Percentiles rank a stretch among this genome's conserved stretches.
phyloP scores from a whole-genome alignment of 441 rosid genomes.

The Manihot esculenta region DNA sequence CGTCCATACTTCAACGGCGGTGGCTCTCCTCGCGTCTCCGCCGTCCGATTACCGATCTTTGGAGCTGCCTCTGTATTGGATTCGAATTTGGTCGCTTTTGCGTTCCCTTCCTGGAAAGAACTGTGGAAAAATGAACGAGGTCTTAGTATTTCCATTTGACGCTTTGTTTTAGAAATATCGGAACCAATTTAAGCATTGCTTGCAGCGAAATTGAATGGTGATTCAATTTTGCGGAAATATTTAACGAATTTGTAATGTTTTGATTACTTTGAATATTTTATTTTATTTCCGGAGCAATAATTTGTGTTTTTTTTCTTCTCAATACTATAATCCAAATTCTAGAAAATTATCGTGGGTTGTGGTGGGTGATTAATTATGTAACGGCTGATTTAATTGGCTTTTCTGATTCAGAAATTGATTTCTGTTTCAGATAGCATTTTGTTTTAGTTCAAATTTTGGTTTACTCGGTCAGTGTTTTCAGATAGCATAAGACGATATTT shows the following conservation, averaged over 20 bases:
- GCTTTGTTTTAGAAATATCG: background rate
- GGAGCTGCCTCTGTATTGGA: constrained; percentile 7
- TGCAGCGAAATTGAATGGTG: background rate
- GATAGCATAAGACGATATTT: background rate
- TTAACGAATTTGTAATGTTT: background rate
- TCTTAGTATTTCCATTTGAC: background rate
- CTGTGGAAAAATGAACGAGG: background rate
- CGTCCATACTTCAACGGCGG: constrained; percentile 8
- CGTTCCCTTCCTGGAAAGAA: background rate
- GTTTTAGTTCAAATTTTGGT: background rate
- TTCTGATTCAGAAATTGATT: background rate
- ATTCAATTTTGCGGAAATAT: background rate
- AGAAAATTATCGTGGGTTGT: background rate
- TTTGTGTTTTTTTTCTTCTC: background rate
- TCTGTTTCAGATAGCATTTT: background rate
- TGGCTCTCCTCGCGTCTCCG: constrained; percentile 14
- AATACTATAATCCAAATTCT: background rate
- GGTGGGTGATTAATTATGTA: background rate
- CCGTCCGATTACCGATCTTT: constrained; percentile 8
- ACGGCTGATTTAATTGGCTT: background rate
- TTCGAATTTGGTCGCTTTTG: background rate
- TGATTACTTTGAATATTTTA: background rate
- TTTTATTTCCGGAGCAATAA: background rate
- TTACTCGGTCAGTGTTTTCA: background rate
- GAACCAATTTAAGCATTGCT: background rate